phyloP scores from a whole-genome alignment of 23 red algal species.

The Gracilaria domingensis region DNA sequence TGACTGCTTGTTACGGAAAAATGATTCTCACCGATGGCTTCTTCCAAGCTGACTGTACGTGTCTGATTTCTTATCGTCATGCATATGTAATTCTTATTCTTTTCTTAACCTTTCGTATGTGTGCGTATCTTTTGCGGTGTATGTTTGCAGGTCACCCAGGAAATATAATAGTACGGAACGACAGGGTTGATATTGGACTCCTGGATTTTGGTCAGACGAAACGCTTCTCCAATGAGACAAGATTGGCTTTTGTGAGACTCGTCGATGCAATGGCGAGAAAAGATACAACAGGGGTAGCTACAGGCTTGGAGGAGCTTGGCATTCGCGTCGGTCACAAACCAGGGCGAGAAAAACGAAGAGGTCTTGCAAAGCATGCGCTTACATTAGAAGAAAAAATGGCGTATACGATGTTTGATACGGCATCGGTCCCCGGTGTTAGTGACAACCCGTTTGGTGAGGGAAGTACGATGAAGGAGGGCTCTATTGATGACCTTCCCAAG shows the following conservation, averaged over 20 bases:
- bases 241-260: slow-evolving; percentile 63
- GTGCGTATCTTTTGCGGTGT: neutral
- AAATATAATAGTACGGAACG: slow-evolving; percentile 75
- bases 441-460: slow-evolving; percentile 75
- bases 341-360: neutral
- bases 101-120: slow-evolving; percentile 1
- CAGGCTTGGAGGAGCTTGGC: slow-evolving; percentile 65
- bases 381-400: slow-evolving; percentile 68
- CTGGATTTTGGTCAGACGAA: slow-evolving; percentile 94
- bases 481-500: slow-evolving; percentile 65
- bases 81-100: neutral
- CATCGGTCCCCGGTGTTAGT: slow-evolving; percentile 53
- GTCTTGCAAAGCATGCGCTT: neutral
- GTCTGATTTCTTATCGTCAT: neutral
- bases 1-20: slow-evolving; percentile 78
- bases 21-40: slow-evolving; percentile 89
- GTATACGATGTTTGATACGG: slow-evolving; percentile 90
- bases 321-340: slow-evolving; percentile 39
- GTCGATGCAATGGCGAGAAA: slow-evolving; percentile 74
- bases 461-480: slow-evolving; percentile 51
- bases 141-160: slow-evolving; percentile 79
- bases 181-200: slow-evolving; percentile 67
- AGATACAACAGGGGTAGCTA: slow-evolving; percentile 29
- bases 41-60: slow-evolving; percentile 93
- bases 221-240: slow-evolving; percentile 49